Evolutionary conservation across 1,139 yeast genomes (phyloP), one percentile per base, ranked within the genome.

Genomic region (Yamadazyma blattariae): DNA sequence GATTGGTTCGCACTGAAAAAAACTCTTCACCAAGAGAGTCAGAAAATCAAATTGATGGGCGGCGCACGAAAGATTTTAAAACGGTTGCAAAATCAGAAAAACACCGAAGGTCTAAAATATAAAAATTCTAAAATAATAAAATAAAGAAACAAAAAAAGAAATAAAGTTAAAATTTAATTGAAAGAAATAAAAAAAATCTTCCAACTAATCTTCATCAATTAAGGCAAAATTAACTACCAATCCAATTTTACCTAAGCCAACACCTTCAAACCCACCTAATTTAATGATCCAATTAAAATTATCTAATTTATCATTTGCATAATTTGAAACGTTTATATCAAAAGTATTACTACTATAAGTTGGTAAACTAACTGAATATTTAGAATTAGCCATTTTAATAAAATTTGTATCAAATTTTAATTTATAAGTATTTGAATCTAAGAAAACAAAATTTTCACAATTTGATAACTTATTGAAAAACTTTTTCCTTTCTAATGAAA

Each of bases 211-310:
- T 41, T 69, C 75, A 29, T 67, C 64, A 12, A 57, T 41, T 32
- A 70, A 50, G 3, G 67, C 57, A 47, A 70, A 70, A 37, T 69
- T 69, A 21, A 70, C 50, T 2, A 67, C 59, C 41, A 69, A 51
- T 0, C 74, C 75, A 19, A 57, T 40, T 7, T 41, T 47, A 0
- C 74, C 74, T 11, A 44, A 41, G 4, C 61, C 66, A 3, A 64
- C 69, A 1, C 67, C 69, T 6, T 64, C 70, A 34, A 45, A 50
- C 1, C 73, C 74, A 4, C 64, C 64, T 29, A 52, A 48, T 46
- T 70, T 70, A 30, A 71, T 46, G 4, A 63, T 57, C 72, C 72
- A 71, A 41, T 71, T 69, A 50, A 70, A 67, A 42, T 68, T 69
- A 45, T 70, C 53, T 38, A 71, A 52, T 9, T 57, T 55, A 5